Conservation (phyloP, 1,139 yeast genomes). For the Yamadazyma pseudoaaseri region DNA sequence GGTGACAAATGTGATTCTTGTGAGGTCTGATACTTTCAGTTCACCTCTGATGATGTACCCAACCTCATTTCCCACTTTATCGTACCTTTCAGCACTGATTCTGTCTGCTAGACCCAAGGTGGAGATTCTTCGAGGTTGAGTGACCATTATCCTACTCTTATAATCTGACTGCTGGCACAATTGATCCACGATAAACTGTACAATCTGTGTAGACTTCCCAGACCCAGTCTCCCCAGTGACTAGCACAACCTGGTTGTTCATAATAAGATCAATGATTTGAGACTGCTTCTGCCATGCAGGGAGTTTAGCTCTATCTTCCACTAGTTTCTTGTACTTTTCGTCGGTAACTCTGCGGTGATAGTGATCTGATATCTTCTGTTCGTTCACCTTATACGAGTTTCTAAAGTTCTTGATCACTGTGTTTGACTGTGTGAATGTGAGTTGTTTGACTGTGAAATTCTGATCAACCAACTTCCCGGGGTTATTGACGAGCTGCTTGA, state of each 20-base stretch:
- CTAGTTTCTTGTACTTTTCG: slow-evolving; percentile 9
- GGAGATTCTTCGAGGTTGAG: slow-evolving; percentile 95
- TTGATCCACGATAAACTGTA: slow-evolving; percentile 80
- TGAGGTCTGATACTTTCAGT: slow-evolving; percentile 56
- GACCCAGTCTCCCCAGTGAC: slow-evolving; percentile 98
- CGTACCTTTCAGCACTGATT: slow-evolving; percentile 79
- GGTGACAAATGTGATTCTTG: slow-evolving; percentile 82
- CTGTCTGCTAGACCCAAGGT: slow-evolving; percentile 94
- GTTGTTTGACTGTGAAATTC: slow-evolving; percentile 1
- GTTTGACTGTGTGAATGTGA: not conserved
- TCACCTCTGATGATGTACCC: slow-evolving; percentile 94
- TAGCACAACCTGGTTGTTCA: slow-evolving; percentile 61
- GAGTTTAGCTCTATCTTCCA: slow-evolving; percentile 45
- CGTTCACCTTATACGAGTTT: slow-evolving; percentile 7
- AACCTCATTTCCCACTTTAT: slow-evolving; percentile 68
- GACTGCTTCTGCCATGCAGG: slow-evolving; percentile 83
- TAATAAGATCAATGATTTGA: slow-evolving; percentile 55
- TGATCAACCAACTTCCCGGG: slow-evolving; percentile 67
- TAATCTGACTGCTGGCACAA: slow-evolving; percentile 43
- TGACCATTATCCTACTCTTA: slow-evolving; percentile 69
- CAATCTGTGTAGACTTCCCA: slow-evolving; percentile 91
- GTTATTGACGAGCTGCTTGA: slow-evolving; percentile 54
- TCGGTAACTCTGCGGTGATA: slow-evolving; percentile 16
- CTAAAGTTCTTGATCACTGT: slow-evolving; percentile 4
- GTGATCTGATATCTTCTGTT: slow-evolving; percentile 20